Conservation (phyloP, 768 basidiomycete genomes). For the Podaxis carcinomalis region DNA sequence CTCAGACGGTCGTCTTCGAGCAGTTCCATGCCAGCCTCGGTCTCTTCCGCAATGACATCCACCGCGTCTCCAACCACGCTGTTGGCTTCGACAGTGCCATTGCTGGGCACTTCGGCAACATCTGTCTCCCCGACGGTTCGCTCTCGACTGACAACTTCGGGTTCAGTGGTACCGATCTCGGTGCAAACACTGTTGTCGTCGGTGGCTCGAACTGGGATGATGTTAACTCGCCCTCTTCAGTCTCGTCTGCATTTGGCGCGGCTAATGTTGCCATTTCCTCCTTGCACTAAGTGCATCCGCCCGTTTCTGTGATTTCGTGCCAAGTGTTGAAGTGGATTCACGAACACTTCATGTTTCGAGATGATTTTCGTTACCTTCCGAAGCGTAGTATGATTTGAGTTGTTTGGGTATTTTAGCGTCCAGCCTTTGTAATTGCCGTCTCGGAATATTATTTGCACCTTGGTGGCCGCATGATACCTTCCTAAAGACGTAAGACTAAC, state of each 20-base stretch:
- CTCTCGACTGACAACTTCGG: slow-evolving; percentile 27
- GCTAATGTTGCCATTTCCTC: slow-evolving; percentile 2
- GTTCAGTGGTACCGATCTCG: slow-evolving; percentile 27
- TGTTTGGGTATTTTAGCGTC: background rate
- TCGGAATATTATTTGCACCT: background rate
- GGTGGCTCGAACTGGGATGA: slow-evolving; percentile 39
- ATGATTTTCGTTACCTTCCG: background rate
- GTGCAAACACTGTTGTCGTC: slow-evolving; percentile 30
- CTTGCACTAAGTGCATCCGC: slow-evolving; percentile 14
- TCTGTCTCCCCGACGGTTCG: slow-evolving; percentile 25
- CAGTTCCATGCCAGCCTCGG: slow-evolving; percentile 27
- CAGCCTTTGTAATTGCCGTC: slow-evolving; percentile 2
- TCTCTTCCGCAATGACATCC: slow-evolving; percentile 27
- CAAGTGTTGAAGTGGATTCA: slow-evolving; percentile 8
- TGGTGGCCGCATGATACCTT: background rate
- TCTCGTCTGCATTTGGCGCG: slow-evolving; percentile 1
- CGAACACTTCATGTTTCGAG: background rate
- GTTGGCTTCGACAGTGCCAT: slow-evolving; percentile 30
- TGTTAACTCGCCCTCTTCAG: slow-evolving; percentile 17
- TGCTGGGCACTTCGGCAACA: slow-evolving; percentile 22
- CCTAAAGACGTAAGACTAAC: too few species aligned
- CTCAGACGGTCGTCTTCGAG: slow-evolving; percentile 31
- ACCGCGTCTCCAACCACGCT: slow-evolving; percentile 22
- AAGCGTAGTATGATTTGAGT: slow-evolving; percentile 2
- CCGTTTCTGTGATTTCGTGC: slow-evolving; percentile 15